Evolutionary conservation across 1,284 basidiomycete genomes (phyloP).

Genomic region (Coniferiporia weirii): DNA sequence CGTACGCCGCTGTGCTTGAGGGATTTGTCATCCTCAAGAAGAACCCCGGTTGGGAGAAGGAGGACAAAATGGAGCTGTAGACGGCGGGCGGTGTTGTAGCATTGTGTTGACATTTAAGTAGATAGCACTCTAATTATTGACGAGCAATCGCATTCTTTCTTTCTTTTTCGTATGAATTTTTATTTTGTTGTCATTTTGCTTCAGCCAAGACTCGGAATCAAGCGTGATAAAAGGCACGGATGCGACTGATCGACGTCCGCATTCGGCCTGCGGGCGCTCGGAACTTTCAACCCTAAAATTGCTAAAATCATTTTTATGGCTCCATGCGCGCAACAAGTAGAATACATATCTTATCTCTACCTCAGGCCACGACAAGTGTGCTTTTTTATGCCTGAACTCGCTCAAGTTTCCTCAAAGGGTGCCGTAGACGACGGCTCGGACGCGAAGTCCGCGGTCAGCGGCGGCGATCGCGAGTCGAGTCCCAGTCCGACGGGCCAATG

Average conservation of each 20-base stretch:
- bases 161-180: background rate
- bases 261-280: background rate
- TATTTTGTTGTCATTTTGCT: background rate
- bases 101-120: background rate
- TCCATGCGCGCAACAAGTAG: background rate
- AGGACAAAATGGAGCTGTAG: conserved; percentile 77
- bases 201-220: background rate
- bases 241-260: background rate
- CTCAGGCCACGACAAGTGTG: background rate
- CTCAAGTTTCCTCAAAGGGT: background rate
- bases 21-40: conserved; percentile 86
- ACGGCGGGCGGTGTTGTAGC: background rate
- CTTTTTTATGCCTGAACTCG: background rate
- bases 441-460: background rate
- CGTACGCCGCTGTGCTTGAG: conserved; percentile 85
- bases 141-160: background rate
- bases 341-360: background rate
- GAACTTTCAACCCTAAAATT: background rate
- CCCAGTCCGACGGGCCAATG: conserved; percentile 19
- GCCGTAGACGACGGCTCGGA: background rate
- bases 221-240: background rate
- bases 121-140: conserved; percentile 9
- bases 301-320: background rate
- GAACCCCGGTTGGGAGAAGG: conserved; percentile 80
- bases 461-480: background rate